A percentile compares a stretch with the other conserved stretches of the same genome.
Evolutionary conservation across 2,329 filamentous ascomycete genomes (phyloP).

Genomic region (Didymosphaeria variabile): DNA sequence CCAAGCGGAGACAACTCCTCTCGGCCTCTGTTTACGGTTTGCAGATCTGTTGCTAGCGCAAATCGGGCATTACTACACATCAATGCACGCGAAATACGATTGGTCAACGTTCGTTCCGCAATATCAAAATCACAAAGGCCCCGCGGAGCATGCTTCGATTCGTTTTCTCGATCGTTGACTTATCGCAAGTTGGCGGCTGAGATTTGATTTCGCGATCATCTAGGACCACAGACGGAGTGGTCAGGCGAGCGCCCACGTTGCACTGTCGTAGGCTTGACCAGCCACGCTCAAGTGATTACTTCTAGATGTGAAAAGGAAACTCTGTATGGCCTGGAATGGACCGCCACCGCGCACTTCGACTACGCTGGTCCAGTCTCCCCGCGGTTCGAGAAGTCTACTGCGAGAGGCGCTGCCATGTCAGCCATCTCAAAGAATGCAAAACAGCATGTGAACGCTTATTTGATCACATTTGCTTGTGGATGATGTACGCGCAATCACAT

Average conservation of each 20-base stretch:
- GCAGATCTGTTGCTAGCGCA: background rate
- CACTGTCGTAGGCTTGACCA: background rate
- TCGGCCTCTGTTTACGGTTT: background rate
- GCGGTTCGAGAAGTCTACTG: background rate
- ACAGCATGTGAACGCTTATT: background rate
- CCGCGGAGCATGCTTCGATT: background rate
- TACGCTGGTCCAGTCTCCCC: background rate
- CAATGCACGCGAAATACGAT: background rate
- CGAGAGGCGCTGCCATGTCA: background rate
- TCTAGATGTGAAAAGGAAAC: slow-evolving; percentile 1
- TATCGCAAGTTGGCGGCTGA: background rate
- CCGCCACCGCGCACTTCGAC: background rate
- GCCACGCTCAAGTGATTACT: background rate
- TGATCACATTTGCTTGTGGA: background rate
- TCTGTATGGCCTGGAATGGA: background rate
- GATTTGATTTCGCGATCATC: background rate
- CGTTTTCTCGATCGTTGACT: background rate
- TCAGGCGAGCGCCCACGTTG: background rate
- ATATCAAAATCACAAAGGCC: background rate
- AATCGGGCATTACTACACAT: background rate
- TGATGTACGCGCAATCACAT: background rate
- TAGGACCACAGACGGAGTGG: background rate
- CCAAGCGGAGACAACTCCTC: background rate
- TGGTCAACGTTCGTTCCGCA: background rate
- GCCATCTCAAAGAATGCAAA: background rate